Percentiles rank a stretch among this genome's conserved stretches.
Evolutionary conservation across 768 basidiomycete genomes (phyloP).

Genomic region (Phanerochaete carnosa): DNA sequence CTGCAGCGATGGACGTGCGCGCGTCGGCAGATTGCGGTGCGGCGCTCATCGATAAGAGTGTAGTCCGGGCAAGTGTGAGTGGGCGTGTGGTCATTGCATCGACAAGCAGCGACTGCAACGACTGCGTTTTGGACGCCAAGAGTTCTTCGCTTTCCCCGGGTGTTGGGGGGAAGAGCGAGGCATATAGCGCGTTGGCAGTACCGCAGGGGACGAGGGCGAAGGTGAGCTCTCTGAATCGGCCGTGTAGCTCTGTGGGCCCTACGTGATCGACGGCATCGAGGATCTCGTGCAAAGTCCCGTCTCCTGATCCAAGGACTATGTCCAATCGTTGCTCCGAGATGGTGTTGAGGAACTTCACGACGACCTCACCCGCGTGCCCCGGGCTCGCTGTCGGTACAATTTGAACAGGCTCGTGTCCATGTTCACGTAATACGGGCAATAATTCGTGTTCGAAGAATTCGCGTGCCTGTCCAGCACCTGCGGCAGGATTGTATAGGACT

Average conservation of each 20-base stretch:
- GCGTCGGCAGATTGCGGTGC: slow-evolving; percentile 25
- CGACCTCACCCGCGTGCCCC: slow-evolving; percentile 52
- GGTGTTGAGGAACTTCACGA: slow-evolving; percentile 38
- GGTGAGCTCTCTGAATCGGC: slow-evolving; percentile 23
- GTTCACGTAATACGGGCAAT: slow-evolving; percentile 54
- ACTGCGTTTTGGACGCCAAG: slow-evolving; percentile 46
- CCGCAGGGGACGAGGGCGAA: slow-evolving; percentile 69
- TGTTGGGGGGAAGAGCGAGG: slow-evolving; percentile 59
- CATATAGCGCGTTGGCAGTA: slow-evolving; percentile 92
- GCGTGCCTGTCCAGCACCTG: slow-evolving; percentile 56
- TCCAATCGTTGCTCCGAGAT: slow-evolving; percentile 31
- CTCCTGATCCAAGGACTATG: slow-evolving; percentile 74
- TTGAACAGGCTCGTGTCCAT: slow-evolving; percentile 36
- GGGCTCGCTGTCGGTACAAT: slow-evolving; percentile 45
- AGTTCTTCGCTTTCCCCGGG: slow-evolving; percentile 21
- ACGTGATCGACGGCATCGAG: slow-evolving; percentile 49
- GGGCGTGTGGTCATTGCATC: slow-evolving; percentile 21
- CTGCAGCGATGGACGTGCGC: slow-evolving; percentile 50
- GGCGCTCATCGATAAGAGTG: slow-evolving; percentile 20
- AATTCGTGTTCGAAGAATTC: slow-evolving; percentile 58
- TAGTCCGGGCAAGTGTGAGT: slow-evolving; percentile 55
- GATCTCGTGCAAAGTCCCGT: slow-evolving; percentile 91
- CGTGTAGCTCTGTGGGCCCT: slow-evolving; percentile 2
- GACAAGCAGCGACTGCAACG: slow-evolving; percentile 50
- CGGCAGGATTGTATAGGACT: slow-evolving; percentile 74